Conservation (phyloP, 78 protist species). For the Emiliania huxleyi region DNA sequence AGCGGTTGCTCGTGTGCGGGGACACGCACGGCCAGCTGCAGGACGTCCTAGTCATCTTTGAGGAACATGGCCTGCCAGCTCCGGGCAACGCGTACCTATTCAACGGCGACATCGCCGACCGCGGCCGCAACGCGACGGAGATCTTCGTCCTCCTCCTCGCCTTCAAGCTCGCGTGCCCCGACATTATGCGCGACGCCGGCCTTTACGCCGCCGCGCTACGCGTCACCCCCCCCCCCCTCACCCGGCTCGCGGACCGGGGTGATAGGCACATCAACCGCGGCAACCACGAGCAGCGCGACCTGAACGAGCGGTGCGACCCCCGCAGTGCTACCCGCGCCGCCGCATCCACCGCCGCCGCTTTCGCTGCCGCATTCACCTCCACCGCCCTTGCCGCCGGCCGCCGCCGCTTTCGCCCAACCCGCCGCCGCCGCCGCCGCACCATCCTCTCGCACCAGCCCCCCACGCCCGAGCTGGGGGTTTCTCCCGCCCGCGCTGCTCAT, state of each 20-base stretch:
- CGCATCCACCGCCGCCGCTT: too few relatives aligned
- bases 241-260: neutral
- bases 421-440: too few relatives aligned
- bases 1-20: neutral
- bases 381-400: too few relatives aligned
- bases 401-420: too few relatives aligned
- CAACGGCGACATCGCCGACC: conserved; percentile 67
- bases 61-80: neutral
- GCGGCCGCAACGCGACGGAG: conserved; percentile 47
- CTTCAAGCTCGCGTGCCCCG: conserved; percentile 30
- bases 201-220: too few relatives aligned
- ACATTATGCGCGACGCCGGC: too few relatives aligned
- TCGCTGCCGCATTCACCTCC: too few relatives aligned
- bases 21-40: conserved; percentile 35
- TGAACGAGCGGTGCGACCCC: conserved; percentile 51
- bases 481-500: too few relatives aligned
- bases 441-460: too few relatives aligned
- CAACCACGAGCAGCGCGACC: conserved; percentile 58
- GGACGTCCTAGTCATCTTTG: neutral
- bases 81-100: conserved; percentile 16
- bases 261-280: conserved; percentile 46
- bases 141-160: conserved; percentile 34
- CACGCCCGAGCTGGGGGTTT: too few relatives aligned
- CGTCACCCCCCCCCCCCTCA: conserved; percentile 1
- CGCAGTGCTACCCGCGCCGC: too few relatives aligned